Percentiles rank a stretch among this genome's conserved stretches.
Evolutionary conservation across 495 filamentous ascomycete genomes (phyloP).

Genomic region (Achaetomiella virescens): DNA sequence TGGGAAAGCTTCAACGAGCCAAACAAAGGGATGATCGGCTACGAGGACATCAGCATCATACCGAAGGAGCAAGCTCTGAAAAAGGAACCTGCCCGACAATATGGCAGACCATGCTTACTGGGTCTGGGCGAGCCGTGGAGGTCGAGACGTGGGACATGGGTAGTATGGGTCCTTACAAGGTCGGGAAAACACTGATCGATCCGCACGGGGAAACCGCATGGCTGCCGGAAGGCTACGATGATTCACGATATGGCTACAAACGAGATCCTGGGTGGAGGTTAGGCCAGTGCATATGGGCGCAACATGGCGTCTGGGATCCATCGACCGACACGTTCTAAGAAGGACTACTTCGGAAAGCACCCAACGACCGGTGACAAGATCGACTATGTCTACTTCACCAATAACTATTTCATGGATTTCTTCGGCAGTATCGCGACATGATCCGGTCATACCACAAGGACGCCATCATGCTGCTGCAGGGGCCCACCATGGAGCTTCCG

Average conservation of each 20-base stretch:
- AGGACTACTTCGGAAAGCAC: slow-evolving; percentile 81
- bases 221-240: slow-evolving; percentile 75
- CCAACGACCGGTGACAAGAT: slow-evolving; percentile 63
- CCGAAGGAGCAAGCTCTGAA: slow-evolving; percentile 86
- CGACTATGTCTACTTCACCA: slow-evolving; percentile 79
- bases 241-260: slow-evolving; percentile 83
- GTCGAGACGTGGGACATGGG: slow-evolving; percentile 91
- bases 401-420: slow-evolving; percentile 80
- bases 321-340: slow-evolving; percentile 65
- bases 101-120: slow-evolving; percentile 88
- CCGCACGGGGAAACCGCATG: slow-evolving; percentile 80
- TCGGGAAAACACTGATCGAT: slow-evolving; percentile 75
- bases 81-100: slow-evolving; percentile 91
- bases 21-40: slow-evolving; percentile 81
- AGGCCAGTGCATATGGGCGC: slow-evolving; percentile 92
- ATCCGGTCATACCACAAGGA: slow-evolving; percentile 70
- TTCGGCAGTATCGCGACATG: slow-evolving; percentile 68
- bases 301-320: slow-evolving; percentile 93
- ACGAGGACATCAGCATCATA: slow-evolving; percentile 72
- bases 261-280: slow-evolving; percentile 84
- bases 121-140: slow-evolving; percentile 83
- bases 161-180: slow-evolving; percentile 83
- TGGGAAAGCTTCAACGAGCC: slow-evolving; percentile 97
- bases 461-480: slow-evolving; percentile 85
- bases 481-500: slow-evolving; percentile 85